Evolutionary conservation across 306 rosid species (phyloP), one percentile per base, ranked within the genome.

Genomic region (Ormosia emarginata): DNA sequence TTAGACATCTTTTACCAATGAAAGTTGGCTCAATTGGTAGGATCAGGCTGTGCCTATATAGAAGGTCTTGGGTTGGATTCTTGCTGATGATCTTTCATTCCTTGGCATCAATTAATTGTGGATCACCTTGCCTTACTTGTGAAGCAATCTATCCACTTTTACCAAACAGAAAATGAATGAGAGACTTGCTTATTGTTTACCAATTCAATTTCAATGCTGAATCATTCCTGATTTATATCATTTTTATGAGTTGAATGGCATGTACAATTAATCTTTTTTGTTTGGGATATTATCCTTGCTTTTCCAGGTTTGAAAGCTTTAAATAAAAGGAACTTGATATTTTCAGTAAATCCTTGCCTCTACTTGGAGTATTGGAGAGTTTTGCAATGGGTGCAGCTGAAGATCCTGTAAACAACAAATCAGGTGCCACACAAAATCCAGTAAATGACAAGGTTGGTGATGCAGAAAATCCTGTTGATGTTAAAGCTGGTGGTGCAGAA

Each of bases 381-480:
- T 73, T 78, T 69, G 6, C 1, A 53, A 88, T 91, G 94, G 89
- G 52, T 49, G 46, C 14, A 68, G 50, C 55, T 17, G 11, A 76
- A 76, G 76, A 58, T 57, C 24, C 12, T 75, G 74, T 10, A 3
- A 82, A 62, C 47, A 87, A 53, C 53, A 87, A 40, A 75, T 83
- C 67, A 15, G 82, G 33, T 36, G 71, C 76, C 15, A 9, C 64
- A 62, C 39, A 65, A 46, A 46, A 15, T 73, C 24, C 9, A 53
- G 9, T 37, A 12, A 70, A 62, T n/a, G 66, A 56, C 66, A 87
- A 67, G 62, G 87, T 24, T 17, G 32, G 18, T 11, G 39, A 2
- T 3, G n/a, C 15, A 34, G 85, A 87, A 66, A 84, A 62, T 82
- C n/a, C 6, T 2, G 4, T n/a, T 40, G 11, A 43, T 4, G 11